A percentile compares a stretch with the other conserved stretches of the same genome.
Evolutionary conservation across 192 early-diverging fungal genomes (phyloP).

Genomic region (Backusella circina): DNA sequence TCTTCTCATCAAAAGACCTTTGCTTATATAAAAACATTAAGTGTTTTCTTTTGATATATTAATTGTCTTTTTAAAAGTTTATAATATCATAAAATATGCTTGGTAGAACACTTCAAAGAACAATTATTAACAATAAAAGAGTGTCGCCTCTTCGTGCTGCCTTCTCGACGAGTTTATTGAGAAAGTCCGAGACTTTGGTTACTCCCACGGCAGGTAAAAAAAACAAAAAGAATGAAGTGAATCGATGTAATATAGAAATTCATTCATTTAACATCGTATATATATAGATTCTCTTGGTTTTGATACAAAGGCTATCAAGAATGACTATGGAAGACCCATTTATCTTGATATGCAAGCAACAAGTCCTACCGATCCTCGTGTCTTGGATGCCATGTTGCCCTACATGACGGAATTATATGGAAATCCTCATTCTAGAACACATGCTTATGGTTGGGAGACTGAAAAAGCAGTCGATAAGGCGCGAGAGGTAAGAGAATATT

Average conservation of each 20-base stretch:
- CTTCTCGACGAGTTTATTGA: background rate
- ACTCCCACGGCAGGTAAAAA: slow-evolving; percentile 36
- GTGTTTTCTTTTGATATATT: background rate
- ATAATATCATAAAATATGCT: background rate
- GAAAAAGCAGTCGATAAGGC: slow-evolving; percentile 87
- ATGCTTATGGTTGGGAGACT: slow-evolving; percentile 96
- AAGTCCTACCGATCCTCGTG: slow-evolving; percentile 88
- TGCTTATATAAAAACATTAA: background rate
- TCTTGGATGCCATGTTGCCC: slow-evolving; percentile 92
- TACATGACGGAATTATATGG: slow-evolving; percentile 89
- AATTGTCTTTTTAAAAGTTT: background rate
- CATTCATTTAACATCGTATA: too few relatives aligned
- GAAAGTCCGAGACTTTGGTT: background rate
- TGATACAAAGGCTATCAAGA: slow-evolving; percentile 33
- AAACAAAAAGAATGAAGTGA: background rate
- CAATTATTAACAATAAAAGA: background rate
- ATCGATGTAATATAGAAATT: too few relatives aligned
- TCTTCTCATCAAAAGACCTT: background rate
- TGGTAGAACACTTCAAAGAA: background rate
- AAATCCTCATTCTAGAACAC: slow-evolving; percentile 96
- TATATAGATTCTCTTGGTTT: slow-evolving; percentile 50
- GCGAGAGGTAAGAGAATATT: slow-evolving; percentile 70
- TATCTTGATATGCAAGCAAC: slow-evolving; percentile 97
- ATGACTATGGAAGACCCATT: slow-evolving; percentile 61
- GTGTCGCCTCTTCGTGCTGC: background rate